Evolutionary conservation across 176 grass and related monocot species (phyloP).

Genomic region (Musa beccarii): DNA sequence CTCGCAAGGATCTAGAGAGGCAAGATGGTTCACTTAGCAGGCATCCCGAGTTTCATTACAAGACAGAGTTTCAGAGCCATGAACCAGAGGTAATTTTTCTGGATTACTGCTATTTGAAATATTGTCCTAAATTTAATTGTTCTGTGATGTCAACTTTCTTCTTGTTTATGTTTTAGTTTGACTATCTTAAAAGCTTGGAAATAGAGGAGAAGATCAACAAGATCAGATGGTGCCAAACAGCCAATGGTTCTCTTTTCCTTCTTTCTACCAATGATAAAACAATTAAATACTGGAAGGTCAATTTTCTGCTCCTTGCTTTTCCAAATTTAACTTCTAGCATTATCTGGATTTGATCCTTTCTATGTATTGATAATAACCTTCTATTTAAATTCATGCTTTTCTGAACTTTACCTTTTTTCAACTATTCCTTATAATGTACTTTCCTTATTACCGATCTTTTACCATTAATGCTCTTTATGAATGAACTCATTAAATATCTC

Average conservation of each 20-base stretch:
- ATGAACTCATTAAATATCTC: not conserved
- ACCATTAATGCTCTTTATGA: too few species aligned
- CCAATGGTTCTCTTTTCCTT: slow-evolving; percentile 7
- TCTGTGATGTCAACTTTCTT: slow-evolving; percentile 27
- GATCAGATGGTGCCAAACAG: slow-evolving; percentile 18
- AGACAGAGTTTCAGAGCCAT: slow-evolving; percentile 99
- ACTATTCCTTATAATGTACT: not conserved
- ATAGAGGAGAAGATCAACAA: slow-evolving; percentile 25
- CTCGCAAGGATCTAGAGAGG: slow-evolving; percentile 77
- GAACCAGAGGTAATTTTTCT: slow-evolving; percentile 86
- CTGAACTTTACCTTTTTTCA: not conserved
- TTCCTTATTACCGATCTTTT: not conserved
- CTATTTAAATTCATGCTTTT: not conserved
- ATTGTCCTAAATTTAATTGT: slow-evolving; percentile 4
- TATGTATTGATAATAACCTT: not conserved
- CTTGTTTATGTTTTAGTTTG: slow-evolving; percentile 23
- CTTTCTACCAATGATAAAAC: slow-evolving; percentile 23
- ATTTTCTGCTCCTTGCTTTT: not conserved
- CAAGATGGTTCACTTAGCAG: slow-evolving; percentile 56
- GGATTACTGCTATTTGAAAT: not conserved
- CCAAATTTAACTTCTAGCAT: not conserved
- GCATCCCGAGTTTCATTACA: slow-evolving; percentile 92
- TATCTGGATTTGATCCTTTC: not conserved
- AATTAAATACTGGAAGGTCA: slow-evolving; percentile 24
- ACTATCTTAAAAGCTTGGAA: slow-evolving; percentile 24